phyloP scores from a whole-genome alignment of 2,329 filamentous ascomycete genomes.

The Dothideomycetidae sp. region DNA sequence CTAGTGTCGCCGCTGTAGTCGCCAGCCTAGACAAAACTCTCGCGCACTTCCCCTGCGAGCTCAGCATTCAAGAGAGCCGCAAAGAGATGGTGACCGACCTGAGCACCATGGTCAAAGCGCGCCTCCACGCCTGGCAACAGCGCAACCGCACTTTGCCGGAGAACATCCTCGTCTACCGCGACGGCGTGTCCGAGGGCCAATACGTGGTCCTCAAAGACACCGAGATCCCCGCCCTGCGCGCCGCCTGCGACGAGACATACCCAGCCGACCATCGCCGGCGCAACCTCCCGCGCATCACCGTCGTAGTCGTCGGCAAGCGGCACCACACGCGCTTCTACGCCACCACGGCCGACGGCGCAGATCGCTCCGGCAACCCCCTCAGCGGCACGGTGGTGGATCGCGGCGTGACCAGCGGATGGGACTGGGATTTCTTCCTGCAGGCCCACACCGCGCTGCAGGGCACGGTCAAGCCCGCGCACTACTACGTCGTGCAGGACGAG shows the following conservation, averaged over 20 bases:
- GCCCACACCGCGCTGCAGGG: slow-evolving; percentile 70
- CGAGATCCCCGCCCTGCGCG: slow-evolving; percentile 53
- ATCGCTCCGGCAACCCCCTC: slow-evolving; percentile 44
- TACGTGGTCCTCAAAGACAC: slow-evolving; percentile 52
- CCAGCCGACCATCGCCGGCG: slow-evolving; percentile 40
- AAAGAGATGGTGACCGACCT: slow-evolving; percentile 60
- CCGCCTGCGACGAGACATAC: slow-evolving; percentile 50
- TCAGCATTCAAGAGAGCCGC: slow-evolving; percentile 49
- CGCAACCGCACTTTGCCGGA: slow-evolving; percentile 46
- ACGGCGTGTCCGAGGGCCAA: slow-evolving; percentile 80
- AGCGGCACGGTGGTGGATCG: slow-evolving; percentile 77
- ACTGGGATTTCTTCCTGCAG: slow-evolving; percentile 78
- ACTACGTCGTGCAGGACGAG: slow-evolving; percentile 47
- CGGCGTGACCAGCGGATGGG: slow-evolving; percentile 57
- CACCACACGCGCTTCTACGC: slow-evolving; percentile 85
- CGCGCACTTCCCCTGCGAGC: slow-evolving; percentile 64
- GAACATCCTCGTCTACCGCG: slow-evolving; percentile 73
- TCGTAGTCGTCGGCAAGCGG: slow-evolving; percentile 74
- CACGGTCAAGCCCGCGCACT: slow-evolving; percentile 72
- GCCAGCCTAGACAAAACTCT: slow-evolving; percentile 56
- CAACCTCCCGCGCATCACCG: slow-evolving; percentile 37
- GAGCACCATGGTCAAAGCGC: slow-evolving; percentile 45
- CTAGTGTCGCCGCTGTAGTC: slow-evolving; percentile 70
- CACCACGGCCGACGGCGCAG: slow-evolving; percentile 29
- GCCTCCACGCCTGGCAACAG: slow-evolving; percentile 49